Conservation (phyloP, 2,329 filamentous ascomycete species). For the Westerdykella ornata region DNA sequence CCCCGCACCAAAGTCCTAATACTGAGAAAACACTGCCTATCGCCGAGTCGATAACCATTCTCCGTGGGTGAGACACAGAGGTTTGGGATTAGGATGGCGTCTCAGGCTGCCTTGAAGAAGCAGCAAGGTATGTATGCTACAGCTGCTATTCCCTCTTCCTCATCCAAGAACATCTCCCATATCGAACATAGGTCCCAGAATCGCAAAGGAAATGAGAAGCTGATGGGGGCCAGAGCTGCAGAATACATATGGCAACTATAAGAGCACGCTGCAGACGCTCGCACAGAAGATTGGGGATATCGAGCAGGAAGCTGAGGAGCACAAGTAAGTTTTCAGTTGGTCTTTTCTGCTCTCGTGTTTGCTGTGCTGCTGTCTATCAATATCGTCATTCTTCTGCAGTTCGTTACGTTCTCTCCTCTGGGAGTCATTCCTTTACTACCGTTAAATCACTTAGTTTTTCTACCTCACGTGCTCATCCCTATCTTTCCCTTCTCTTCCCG, state of each 20-base stretch:
- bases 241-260: constrained; percentile 69
- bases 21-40: no score
- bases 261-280: constrained; percentile 75
- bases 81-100: constrained; percentile 40
- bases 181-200: neutral
- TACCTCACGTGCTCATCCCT: constrained; percentile 3
- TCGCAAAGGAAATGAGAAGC: constrained; percentile 5
- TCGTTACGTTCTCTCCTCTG: no score
- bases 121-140: constrained; percentile 56
- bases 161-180: neutral
- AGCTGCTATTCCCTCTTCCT: no score
- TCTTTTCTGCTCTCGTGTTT: constrained; percentile 1
- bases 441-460: no score
- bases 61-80: neutral
- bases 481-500: constrained; percentile 17
- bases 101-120: constrained; percentile 56
- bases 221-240: constrained; percentile 59
- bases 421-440: no score
- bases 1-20: constrained; percentile 11
- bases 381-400: no score
- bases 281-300: constrained; percentile 96
- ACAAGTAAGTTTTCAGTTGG: constrained; percentile 63
- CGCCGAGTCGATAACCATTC: no score
- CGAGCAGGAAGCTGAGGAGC: constrained; percentile 93
- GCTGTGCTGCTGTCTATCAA: constrained; percentile 1